phyloP scores from a whole-genome alignment of 1,284 basidiomycete species.

The Athelia sp. region DNA sequence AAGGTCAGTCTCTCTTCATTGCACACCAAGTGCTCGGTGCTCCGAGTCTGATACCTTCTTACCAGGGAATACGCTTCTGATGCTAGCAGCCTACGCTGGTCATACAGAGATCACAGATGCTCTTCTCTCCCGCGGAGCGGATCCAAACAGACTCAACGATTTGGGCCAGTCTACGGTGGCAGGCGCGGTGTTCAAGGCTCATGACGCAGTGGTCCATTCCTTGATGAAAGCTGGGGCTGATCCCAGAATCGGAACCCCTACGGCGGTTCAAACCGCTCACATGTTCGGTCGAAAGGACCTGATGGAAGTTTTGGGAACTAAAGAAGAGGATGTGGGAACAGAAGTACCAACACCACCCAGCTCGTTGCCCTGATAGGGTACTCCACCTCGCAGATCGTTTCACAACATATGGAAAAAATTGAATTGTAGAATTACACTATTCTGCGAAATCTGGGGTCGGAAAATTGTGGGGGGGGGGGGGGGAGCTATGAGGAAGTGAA shows the following conservation, averaged over 20 bases:
- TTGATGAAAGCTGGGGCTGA: conserved; percentile 66
- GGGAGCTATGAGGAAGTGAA: no score
- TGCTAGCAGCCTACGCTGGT: conserved; percentile 81
- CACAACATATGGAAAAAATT: no score
- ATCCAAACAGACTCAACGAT: conserved; percentile 73
- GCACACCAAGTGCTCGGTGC: neutral
- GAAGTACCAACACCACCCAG: conserved; percentile 21
- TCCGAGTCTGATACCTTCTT: conserved; percentile 3
- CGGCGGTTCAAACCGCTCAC: conserved; percentile 66
- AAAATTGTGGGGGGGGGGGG: no score
- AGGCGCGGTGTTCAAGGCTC: conserved; percentile 77
- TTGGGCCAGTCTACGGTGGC: conserved; percentile 76
- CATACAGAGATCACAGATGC: conserved; percentile 52
- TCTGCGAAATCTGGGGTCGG: no score
- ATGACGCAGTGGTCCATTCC: conserved; percentile 55
- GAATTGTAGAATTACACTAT: no score
- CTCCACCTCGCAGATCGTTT: neutral
- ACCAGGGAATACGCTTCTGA: conserved; percentile 72
- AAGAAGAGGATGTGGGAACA: conserved; percentile 42
- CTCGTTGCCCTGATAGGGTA: neutral
- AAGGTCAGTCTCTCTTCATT: conserved; percentile 37
- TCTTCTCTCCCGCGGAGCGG: conserved; percentile 54
- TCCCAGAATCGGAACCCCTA: conserved; percentile 65
- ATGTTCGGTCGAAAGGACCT: conserved; percentile 59
- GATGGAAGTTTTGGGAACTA: conserved; percentile 50